Base-by-base conservation (phyloP, 2,329 filamentous ascomycete genomes). In the Graphium sp. region DNA sequence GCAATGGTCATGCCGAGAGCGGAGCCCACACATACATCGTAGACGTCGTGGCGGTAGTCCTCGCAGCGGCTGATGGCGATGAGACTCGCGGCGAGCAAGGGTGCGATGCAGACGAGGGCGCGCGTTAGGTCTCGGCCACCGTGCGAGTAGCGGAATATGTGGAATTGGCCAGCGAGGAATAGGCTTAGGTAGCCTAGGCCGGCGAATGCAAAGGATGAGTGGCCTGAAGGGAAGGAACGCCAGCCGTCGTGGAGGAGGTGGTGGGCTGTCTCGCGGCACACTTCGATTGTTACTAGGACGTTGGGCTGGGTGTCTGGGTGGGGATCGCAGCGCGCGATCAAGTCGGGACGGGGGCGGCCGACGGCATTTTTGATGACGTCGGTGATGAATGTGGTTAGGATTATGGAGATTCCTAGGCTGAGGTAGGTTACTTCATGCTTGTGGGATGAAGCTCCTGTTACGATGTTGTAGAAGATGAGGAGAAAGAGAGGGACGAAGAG, bases 281-380 rank as follows among this genome's bases (percentile, higher is more conserved):
- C 66, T 18, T 68, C 61, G 28, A 75, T 66, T 11, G 64, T 70
- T 21, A 79, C 72, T 2, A 78, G 58, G 4, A 51, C 48, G 37
- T 65, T 43, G 5, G 44, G 45, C 22, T 61, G 55, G 3, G 66
- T 67, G 19, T 50, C 56, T 0, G 44, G 18, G 1, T 42, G 54
- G 1, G 89, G 85, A 37, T 79, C 74, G 53, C 89, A 98, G 21
- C 89, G 74, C n/a, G 77, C 73, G 16, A 73, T 45, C 4, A 73
- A 46, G 37, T 73, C 67, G 0, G 67, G 67, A 5, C 67, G 55
- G 11, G 84, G 82, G 8, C 82, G 59, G 7, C 82, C 82, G 16
- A 87, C 79, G 7, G 78, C 67, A 46, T 92, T 93, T 53, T 98
- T 98, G 45, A 95, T 64, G 17, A 87, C 57, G 47, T 95, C 85